phyloP scores from a whole-genome alignment of 2,329 filamentous ascomycete genomes.

The Ophiostoma sp. region DNA sequence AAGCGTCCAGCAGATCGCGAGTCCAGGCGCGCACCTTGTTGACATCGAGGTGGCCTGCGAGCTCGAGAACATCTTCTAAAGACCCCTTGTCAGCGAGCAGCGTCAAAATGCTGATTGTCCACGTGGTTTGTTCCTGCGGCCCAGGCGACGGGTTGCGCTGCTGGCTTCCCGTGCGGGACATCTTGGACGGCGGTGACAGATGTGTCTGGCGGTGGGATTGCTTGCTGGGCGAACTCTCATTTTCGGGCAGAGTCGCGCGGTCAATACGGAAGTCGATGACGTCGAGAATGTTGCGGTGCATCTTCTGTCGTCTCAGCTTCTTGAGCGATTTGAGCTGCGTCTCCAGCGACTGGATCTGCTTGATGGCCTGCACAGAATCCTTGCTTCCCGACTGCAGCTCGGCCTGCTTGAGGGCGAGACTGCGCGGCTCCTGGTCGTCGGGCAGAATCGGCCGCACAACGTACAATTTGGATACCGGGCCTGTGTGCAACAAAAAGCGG shows the following conservation, averaged over 20 bases:
- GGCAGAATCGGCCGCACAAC: constrained; percentile 63
- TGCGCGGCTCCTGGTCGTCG: constrained; percentile 48
- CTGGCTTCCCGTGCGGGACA: constrained; percentile 12
- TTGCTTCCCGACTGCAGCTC: constrained; percentile 53
- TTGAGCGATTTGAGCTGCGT: constrained; percentile 70
- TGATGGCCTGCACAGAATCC: constrained; percentile 62
- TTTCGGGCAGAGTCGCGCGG: constrained; percentile 27
- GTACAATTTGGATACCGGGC: constrained; percentile 62
- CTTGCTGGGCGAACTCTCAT: not conserved
- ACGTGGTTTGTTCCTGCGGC: constrained; percentile 42
- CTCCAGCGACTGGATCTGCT: constrained; percentile 71
- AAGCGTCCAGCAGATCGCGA: constrained; percentile 81
- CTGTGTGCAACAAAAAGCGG: constrained; percentile 60
- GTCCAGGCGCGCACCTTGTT: constrained; percentile 81
- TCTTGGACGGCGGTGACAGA: constrained; percentile 8
- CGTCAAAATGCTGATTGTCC: constrained; percentile 70
- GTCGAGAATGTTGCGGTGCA: constrained; percentile 74
- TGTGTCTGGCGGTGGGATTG: constrained; percentile 4
- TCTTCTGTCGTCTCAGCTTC: constrained; percentile 65
- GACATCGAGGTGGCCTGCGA: constrained; percentile 67
- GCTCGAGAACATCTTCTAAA: constrained; percentile 72
- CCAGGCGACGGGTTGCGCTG: constrained; percentile 1
- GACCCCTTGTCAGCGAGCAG: constrained; percentile 79
- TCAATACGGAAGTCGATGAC: constrained; percentile 80
- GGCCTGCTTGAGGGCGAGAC: constrained; percentile 70